Base-by-base conservation (phyloP, 1,139 yeast species). In the Candida sanyaensis region DNA sequence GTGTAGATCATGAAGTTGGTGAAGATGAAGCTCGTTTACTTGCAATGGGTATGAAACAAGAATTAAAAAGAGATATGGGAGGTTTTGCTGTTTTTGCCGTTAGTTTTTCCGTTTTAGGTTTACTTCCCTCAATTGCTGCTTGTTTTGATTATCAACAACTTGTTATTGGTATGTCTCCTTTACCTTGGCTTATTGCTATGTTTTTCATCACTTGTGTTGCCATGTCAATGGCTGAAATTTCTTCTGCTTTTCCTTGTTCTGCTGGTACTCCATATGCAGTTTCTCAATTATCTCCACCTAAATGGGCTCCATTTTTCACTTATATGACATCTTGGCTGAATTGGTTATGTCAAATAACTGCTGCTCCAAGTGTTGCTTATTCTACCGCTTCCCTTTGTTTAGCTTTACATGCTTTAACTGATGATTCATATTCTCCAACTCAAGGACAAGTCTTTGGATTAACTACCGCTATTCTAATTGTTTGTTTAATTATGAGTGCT, bases 41-140 rank as follows among this genome's bases (percentile, higher is more conserved):
- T 57, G 85, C 86, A 13, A 72, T 86, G 57, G 93, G 93, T 39
- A 86, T 86, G 62, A 83, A 83, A 60, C 88, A 82, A 55, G 92
- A 86, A 60, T 82, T 86, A 63, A 81, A 81, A 59, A 80, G 93
- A 62, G 89, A 86, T 55, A 83, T 84, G 53, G 75, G 82, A 5
- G 61, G 83, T 26, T 77, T 82, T 71, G 75, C 88, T 4, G 78
- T 86, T 1, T 79, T 86, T 52, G 81, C 85, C 37, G 88, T 85
- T 27, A 84, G 90, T 11, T 86, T 86, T 65, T 81, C 88, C 11
- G 88, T 86, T 46, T 73, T 86, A 60, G 88, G 91, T 6, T 71
- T 86, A 48, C 72, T 86, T 47, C 92, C 93, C 2, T 84, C 90
- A 9, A 81, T 86, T 54, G 87, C 78, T 40, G 81, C 83, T 33